A percentile compares a stretch with the other conserved stretches of the same genome.
Conservation (phyloP, 2,329 filamentous ascomycete genomes). For the Bipolaris zeicola region DNA sequence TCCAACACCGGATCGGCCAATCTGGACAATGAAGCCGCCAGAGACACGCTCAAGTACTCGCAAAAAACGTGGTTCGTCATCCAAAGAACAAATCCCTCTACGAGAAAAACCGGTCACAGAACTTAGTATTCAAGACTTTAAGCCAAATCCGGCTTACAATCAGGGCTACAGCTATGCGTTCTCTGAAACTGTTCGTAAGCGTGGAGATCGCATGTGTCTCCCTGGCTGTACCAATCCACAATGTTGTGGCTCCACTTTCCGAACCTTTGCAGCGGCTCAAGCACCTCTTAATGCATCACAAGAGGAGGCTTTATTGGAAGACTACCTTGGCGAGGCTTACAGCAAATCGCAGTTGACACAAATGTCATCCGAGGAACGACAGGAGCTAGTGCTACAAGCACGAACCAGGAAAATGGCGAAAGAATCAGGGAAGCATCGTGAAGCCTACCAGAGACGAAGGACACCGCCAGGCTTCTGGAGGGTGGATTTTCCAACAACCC, state of each 20-base stretch:
- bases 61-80: slow-evolving; percentile 7
- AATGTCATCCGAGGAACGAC: slow-evolving; percentile 66
- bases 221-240: slow-evolving; percentile 74
- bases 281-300: slow-evolving; percentile 38
- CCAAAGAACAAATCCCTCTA: slow-evolving; percentile 22
- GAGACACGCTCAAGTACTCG: slow-evolving; percentile 17
- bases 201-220: slow-evolving; percentile 70
- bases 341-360: slow-evolving; percentile 43
- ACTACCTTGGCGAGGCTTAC: slow-evolving; percentile 58
- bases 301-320: slow-evolving; percentile 55
- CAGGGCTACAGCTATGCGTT: slow-evolving; percentile 75
- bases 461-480: slow-evolving; percentile 92
- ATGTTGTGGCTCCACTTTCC: slow-evolving; percentile 77
- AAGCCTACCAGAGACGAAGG: slow-evolving; percentile 70
- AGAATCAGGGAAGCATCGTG: slow-evolving; percentile 75
- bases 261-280: slow-evolving; percentile 62
- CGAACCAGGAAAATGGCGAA: slow-evolving; percentile 75
- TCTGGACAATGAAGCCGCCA: slow-evolving; percentile 30
- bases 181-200: slow-evolving; percentile 73
- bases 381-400: slow-evolving; percentile 74
- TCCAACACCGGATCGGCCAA: slow-evolving; percentile 24
- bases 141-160: slow-evolving; percentile 75
- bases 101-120: slow-evolving; percentile 63
- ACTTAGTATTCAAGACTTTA: slow-evolving; percentile 76
- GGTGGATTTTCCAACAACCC: slow-evolving; percentile 85